A percentile compares a stretch with the other conserved stretches of the same genome.
Conservation (phyloP, 2,329 filamentous ascomycete genomes). For the Colletotrichum australisinense region DNA sequence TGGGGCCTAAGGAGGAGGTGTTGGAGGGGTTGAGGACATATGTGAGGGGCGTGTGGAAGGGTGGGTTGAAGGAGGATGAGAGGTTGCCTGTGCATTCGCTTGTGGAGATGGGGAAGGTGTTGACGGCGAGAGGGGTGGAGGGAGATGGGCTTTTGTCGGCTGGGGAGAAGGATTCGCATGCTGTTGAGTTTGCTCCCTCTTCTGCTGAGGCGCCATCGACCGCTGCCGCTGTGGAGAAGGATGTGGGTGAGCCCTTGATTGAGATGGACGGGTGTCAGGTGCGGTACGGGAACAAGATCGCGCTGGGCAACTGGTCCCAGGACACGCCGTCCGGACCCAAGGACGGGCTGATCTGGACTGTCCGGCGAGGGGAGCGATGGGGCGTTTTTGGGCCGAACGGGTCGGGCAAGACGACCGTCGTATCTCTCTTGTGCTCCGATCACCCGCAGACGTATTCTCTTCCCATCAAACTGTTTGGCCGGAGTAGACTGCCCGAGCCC, state of each 20-base stretch:
- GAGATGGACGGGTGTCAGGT: slow-evolving; percentile 90
- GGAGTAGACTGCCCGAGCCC: slow-evolving; percentile 79
- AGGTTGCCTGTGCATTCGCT: slow-evolving; percentile 60
- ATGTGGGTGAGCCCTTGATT: slow-evolving; percentile 75
- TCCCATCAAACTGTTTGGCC: slow-evolving; percentile 87
- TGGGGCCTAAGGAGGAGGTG: slow-evolving; percentile 75
- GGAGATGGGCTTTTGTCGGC: slow-evolving; percentile 49
- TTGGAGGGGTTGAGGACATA: slow-evolving; percentile 64
- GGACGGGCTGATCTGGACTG: slow-evolving; percentile 83
- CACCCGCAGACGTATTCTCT: slow-evolving; percentile 94
- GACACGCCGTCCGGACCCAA: slow-evolving; percentile 59
- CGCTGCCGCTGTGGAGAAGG: slow-evolving; percentile 11
- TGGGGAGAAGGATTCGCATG: slow-evolving; percentile 36
- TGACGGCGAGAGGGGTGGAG: slow-evolving; percentile 53
- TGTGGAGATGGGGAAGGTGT: slow-evolving; percentile 60
- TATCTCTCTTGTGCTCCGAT: slow-evolving; percentile 93
- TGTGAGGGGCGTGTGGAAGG: slow-evolving; percentile 57
- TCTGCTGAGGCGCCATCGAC: slow-evolving; percentile 7
- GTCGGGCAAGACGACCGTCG: slow-evolving; percentile 94
- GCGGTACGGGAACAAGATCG: slow-evolving; percentile 80
- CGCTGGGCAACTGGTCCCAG: slow-evolving; percentile 84
- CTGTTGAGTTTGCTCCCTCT: slow-evolving; percentile 1
- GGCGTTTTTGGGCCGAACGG: slow-evolving; percentile 94
- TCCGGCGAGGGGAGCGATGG: slow-evolving; percentile 87
- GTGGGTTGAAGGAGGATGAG: slow-evolving; percentile 57